Evolutionary conservation across 331 rosid genomes (phyloP).

Genomic region (Rhamnella rubrinervis): DNA sequence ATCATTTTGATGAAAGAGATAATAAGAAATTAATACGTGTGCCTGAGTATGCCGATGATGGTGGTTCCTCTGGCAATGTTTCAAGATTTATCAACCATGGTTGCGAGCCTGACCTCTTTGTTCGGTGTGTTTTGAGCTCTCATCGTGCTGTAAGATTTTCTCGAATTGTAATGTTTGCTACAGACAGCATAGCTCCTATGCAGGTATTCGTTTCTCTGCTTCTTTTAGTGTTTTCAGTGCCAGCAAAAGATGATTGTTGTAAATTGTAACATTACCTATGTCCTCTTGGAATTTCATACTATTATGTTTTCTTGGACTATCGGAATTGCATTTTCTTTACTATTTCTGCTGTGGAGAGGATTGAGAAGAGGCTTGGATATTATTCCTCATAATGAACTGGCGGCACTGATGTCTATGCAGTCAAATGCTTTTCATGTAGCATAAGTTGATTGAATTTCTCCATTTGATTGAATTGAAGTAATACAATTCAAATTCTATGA

Average conservation of each 20-base stretch:
- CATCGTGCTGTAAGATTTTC: slow-evolving; percentile 36
- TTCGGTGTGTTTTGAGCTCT: slow-evolving; percentile 41
- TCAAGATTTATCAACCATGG: slow-evolving; percentile 45
- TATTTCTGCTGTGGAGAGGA: too few relatives aligned
- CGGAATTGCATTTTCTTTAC: too few relatives aligned
- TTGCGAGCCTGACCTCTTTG: slow-evolving; percentile 45
- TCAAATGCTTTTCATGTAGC: too few relatives aligned
- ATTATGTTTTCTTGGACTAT: too few relatives aligned
- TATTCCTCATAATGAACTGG: too few relatives aligned
- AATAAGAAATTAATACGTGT: slow-evolving; percentile 15
- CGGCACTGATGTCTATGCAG: too few relatives aligned
- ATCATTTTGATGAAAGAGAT: not conserved
- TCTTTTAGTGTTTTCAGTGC: not conserved
- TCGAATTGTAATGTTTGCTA: slow-evolving; percentile 36
- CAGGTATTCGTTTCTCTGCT: slow-evolving; percentile 14
- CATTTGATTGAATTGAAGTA: too few relatives aligned
- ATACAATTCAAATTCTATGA: too few relatives aligned
- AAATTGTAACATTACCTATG: not conserved
- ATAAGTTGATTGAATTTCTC: too few relatives aligned
- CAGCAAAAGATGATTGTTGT: not conserved
- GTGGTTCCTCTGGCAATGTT: slow-evolving; percentile 30
- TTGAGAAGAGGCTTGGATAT: too few relatives aligned
- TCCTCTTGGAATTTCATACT: not conserved
- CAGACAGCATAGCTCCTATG: slow-evolving; percentile 35
- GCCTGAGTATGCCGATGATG: slow-evolving; percentile 37